Evolutionary conservation across 164 flowering plant species (phyloP), one percentile per base, ranked within the genome.

Genomic region (Nymphaea thermarum): DNA sequence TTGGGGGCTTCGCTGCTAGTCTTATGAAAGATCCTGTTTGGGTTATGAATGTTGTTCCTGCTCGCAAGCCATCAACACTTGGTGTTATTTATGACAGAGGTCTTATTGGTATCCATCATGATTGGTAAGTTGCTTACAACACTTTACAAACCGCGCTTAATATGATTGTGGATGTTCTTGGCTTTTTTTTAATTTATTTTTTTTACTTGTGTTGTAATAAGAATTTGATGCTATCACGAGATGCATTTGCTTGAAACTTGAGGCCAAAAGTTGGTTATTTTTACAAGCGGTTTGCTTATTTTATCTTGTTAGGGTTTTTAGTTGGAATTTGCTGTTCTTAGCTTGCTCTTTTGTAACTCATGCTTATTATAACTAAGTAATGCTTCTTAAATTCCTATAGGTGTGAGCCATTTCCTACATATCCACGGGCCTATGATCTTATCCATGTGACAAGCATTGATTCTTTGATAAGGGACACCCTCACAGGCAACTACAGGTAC

Each of bases 331-430:
- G 1, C 36, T 25, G 36, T 25, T 25, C 36, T 25, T 25, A 25
- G 36, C 36, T 25, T 25, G 36, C 36, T 25, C 36, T 25, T 25
- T 25, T 25, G 36, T 25, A 25, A 25, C 36, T 25, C 36, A 25
- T 25, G 36, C 36, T 25, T 25, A 25, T 25, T 25, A 25, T 25
- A 25, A 25, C 36, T 25, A 25, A 25, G 36, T 51, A 15, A 8
- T 51, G 57, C 57, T 5, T 51, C 57, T 51, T 66, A 77, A 68
- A 5, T 72, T 72, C 43, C 69, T 25, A 60, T 67, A 95, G 99
- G 99, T 95, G 99, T 70, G 99, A 95, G 69, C 96, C 98, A 62
- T 95, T 95, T 83, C 92, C 99, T 55, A 92, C 97, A 17, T 95
- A 95, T 79, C 98, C 99, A 64, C 90, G 98, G 65, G 75, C 94